Evolutionary conservation across 2,329 filamentous ascomycete genomes (phyloP).

Genomic region (Penicillium aurantiogriseum): DNA sequence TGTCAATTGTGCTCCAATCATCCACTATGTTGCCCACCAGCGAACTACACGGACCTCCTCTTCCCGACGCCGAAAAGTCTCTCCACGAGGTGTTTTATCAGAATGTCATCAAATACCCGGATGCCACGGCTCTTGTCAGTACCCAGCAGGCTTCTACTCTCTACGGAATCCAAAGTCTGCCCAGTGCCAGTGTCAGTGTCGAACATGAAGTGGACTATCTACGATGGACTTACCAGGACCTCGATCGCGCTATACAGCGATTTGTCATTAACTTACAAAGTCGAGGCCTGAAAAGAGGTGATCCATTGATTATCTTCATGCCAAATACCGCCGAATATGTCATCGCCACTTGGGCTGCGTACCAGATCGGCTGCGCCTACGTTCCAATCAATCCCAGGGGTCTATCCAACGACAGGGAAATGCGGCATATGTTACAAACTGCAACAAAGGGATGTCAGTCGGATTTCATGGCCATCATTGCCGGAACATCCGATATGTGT

Average conservation of each 20-base stretch:
- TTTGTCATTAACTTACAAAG: not conserved
- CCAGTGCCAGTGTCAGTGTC: not conserved
- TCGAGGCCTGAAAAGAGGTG: not conserved
- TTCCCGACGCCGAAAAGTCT: not conserved
- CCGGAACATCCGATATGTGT: not conserved
- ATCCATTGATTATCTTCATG: not conserved
- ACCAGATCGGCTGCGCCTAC: constrained; percentile 15
- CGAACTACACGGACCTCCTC: not conserved
- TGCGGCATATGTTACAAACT: constrained; percentile 2
- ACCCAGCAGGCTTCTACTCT: constrained; percentile 5
- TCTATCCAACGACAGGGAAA: constrained; percentile 8
- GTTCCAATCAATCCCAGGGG: constrained; percentile 17
- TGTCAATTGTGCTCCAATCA: not conserved
- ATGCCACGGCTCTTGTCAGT: constrained; percentile 2
- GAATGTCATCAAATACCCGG: not conserved
- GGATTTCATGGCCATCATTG: not conserved
- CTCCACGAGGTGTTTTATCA: not conserved
- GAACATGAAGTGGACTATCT: constrained; percentile 1
- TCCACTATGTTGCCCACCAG: not conserved
- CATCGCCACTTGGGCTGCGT: constrained; percentile 17
- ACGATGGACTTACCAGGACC: constrained; percentile 7
- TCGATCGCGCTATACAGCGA: constrained; percentile 1
- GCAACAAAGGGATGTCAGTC: not conserved
- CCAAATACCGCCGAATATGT: constrained; percentile 19
- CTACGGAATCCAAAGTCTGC: constrained; percentile 2